Base-by-base conservation (phyloP, 331 rosid genomes). In the Acacia pycnantha region DNA sequence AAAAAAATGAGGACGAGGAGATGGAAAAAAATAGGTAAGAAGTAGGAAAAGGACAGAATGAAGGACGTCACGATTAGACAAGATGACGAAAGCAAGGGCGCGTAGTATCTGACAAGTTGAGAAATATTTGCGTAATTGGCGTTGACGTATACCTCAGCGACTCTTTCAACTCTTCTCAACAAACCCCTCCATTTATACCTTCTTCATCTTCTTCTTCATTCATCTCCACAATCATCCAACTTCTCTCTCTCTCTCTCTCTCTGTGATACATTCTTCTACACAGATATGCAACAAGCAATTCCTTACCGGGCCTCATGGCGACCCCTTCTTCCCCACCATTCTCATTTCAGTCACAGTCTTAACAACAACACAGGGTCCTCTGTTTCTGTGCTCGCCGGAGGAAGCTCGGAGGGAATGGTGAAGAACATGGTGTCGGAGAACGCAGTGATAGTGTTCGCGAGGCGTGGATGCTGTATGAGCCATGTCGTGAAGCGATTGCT, bases 401-500 rank as follows among this genome's bases (percentile, higher is more conserved):
- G 76, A 15, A 71, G 2, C 18, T 14, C 76, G 0, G 77, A 78
- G 18, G 62, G 70, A 21, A 82, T 70, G 81, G 72, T 82, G 48
- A 21, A 1, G 40, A 58, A 54, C 50, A 82, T 86, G 79, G 95
- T 88, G 7, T 74, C 88, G 0, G 93, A 91, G 65, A 91, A 78
- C 80, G 86, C 95, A 0, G 86, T 87, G n/a, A 89, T 88, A 64
- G 93, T 91, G 11, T 77, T 89, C 8, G 91, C 84, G 1, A 74
- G 89, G 83, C 84, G 78, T 0, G 95, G 88, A 0, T 91, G 95
- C 77, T 91, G 95, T 67, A 88, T 91, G 95, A 84, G 91, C 83
- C 93, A 91, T 11, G 95, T 89, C 40, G 91, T 86, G 54, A 88
- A 80, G 75, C 89, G 86, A 1, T 81, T 91, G 79, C 93, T 91